Evolutionary conservation across 2,329 filamentous ascomycete species (phyloP), one percentile per base, ranked within the genome.

Genomic region (Parafenestella ontariensis): DNA sequence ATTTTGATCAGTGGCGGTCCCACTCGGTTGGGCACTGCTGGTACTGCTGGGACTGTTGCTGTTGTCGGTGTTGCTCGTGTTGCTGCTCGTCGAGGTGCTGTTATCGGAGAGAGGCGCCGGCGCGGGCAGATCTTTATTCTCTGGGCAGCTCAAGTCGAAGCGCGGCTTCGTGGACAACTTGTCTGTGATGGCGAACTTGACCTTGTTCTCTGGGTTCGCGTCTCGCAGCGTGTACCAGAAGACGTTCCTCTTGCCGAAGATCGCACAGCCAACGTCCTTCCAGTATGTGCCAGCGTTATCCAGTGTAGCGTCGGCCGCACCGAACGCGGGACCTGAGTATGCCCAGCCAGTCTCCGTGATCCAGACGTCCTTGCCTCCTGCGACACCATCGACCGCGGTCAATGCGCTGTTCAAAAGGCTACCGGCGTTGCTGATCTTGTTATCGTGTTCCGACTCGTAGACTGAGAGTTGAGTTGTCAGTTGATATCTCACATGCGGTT

Each of bases 131-230:
- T 59, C 47, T 18, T 56, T 59, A n/a, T 55, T 48, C 2, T 59
- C 61, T 15, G 71, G 64, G 78, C 84, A 86, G 64, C 76, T 80
- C 50, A 86, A 78, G 69, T 86, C 77, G 73, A 82, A 86, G 49
- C 75, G 72, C 39, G 83, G 79, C 23, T 70, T 81, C 63, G 80
- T 83, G 57, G 76, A 79, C 47, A 86, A 77, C 66, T 85, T 74
- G 55, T 83, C 74, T 66, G 81, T 83, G 59, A 86, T 81, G 70
- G 78, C 82, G 47, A 86, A 86, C 78, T 85, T 83, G 76, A 82
- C 79, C 69, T 79, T 68, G 79, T 86, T 85, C 71, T 80, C 83
- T 45, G 83, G 81, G 79, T 85, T 85, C 46, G 69, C 65, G 46
- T 75, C 72, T 8, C 65, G 65, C 5, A 74, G 64, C 6, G 66